Percentiles rank a stretch among this genome's conserved stretches.
These are phyloP conservation scores for Syncephalastrum contaminatum DNA, from an alignment of 371 early-diverging fungal species.

Conservation along the genomic window DNA sequence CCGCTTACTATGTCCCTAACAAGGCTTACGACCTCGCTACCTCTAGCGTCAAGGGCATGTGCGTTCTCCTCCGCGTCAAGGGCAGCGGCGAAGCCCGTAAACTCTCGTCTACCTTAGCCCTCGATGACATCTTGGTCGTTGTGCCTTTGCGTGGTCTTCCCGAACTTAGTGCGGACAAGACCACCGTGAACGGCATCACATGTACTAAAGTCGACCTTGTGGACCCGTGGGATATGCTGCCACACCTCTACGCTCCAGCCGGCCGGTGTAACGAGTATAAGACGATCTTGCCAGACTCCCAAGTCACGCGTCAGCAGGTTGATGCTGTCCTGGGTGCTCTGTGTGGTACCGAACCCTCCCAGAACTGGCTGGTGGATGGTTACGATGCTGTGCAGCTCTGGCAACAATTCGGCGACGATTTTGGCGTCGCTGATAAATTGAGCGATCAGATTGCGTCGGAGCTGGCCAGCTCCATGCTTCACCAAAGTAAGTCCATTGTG, in stretches of 20 bases:
- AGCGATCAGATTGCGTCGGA: conserved; percentile 39
- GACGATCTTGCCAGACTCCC: conserved; percentile 1
- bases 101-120: conserved; percentile 5
- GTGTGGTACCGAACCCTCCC: background rate
- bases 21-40: background rate
- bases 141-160: conserved; percentile 45
- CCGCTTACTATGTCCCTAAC: conserved; percentile 38
- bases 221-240: conserved; percentile 45
- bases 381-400: conserved; percentile 41
- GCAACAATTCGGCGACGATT: conserved; percentile 34
- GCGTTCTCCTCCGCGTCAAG: conserved; percentile 8
- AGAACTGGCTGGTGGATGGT: conserved; percentile 20
- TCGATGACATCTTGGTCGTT: conserved; percentile 32
- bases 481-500: conserved; percentile 38
- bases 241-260: conserved; percentile 34
- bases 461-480: conserved; percentile 37
- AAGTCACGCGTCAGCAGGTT: conserved; percentile 1
- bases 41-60: conserved; percentile 5
- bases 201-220: conserved; percentile 37
- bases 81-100: background rate
- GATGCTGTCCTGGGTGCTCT: background rate
- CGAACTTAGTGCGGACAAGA: conserved; percentile 17
- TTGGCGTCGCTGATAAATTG: conserved; percentile 28
- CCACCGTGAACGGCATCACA: conserved; percentile 22
- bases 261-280: no score